Conservation (phyloP, 192 early-diverging fungal genomes). For the Podila epicladia region DNA sequence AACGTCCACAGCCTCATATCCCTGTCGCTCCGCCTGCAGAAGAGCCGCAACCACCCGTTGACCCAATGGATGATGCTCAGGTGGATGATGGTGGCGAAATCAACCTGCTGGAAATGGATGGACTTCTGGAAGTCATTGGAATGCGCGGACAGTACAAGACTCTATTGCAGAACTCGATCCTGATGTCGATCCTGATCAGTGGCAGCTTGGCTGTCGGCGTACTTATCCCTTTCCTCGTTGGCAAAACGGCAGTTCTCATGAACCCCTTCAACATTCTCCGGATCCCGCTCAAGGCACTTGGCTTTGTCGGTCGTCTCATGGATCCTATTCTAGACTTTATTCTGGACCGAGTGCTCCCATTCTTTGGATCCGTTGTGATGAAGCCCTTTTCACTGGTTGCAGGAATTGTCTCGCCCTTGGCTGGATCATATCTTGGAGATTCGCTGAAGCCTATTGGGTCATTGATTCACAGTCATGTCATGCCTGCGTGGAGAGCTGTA, state of each 20-base stretch:
- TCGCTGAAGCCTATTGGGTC: conserved; percentile 33
- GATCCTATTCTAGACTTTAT: conserved; percentile 80
- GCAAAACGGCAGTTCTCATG: conserved; percentile 61
- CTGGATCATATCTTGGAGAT: conserved; percentile 28
- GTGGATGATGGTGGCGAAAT: conserved; percentile 47
- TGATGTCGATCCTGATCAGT: conserved; percentile 78
- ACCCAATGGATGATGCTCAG: conserved; percentile 43
- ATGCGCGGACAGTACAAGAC: conserved; percentile 83
- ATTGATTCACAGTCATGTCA: conserved; percentile 18
- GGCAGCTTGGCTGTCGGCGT: conserved; percentile 74
- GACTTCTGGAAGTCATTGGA: conserved; percentile 85
- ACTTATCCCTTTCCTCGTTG: conserved; percentile 80
- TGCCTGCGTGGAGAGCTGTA: conserved; percentile 19
- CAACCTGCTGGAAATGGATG: conserved; percentile 72
- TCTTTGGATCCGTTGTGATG: conserved; percentile 30
- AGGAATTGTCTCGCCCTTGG: conserved; percentile 3
- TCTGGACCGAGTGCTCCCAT: conserved; percentile 63
- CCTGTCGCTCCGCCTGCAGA: neutral
- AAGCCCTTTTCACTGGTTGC: conserved; percentile 15
- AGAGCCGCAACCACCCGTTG: neutral
- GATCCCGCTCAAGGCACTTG: conserved; percentile 51
- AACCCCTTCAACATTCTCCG: conserved; percentile 63
- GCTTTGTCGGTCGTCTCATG: conserved; percentile 67
- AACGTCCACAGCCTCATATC: neutral
- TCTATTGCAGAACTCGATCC: conserved; percentile 80